phyloP scores from a whole-genome alignment of 129 eudicot species.

The Lactuca saligna region DNA sequence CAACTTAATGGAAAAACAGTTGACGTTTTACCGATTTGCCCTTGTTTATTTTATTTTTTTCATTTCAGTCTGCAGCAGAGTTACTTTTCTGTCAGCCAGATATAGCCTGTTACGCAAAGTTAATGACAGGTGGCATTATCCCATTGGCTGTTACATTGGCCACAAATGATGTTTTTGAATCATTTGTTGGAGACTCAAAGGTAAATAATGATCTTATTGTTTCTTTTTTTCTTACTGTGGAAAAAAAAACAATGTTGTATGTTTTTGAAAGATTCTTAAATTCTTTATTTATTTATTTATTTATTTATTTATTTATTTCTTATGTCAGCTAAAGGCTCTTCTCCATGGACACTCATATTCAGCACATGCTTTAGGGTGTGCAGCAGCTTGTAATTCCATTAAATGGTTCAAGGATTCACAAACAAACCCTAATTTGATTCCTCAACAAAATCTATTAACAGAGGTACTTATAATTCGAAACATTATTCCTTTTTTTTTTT shows the following conservation, averaged over 20 bases:
- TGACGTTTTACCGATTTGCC: too few species aligned
- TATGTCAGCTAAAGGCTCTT: constrained; percentile 79
- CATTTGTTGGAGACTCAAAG: constrained; percentile 93
- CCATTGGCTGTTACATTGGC: constrained; percentile 95
- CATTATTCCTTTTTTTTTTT: neutral
- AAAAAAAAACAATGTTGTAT: neutral
- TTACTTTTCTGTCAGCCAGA: constrained; percentile 82
- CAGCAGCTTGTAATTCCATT: constrained; percentile 75
- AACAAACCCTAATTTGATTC: constrained; percentile 58
- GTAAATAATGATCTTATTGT: constrained; percentile 32
- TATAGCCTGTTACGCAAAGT: constrained; percentile 87
- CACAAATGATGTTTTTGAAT: constrained; percentile 65
- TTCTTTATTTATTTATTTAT: neutral
- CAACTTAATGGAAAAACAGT: too few species aligned
- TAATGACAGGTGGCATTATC: constrained; percentile 95
- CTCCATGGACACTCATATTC: constrained; percentile 95
- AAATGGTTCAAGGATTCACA: constrained; percentile 73
- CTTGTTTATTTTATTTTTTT: neutral
- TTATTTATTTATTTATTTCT: constrained; percentile 1
- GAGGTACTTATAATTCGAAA: constrained; percentile 47
- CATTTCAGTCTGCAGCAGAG: constrained; percentile 87
- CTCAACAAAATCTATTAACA: constrained; percentile 50
- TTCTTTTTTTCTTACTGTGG: too few species aligned
- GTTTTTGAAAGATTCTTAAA: neutral
- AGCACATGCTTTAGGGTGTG: constrained; percentile 94